Base-by-base conservation (phyloP, 2,329 filamentous ascomycete genomes). In the Parafenestella ontariensis region DNA sequence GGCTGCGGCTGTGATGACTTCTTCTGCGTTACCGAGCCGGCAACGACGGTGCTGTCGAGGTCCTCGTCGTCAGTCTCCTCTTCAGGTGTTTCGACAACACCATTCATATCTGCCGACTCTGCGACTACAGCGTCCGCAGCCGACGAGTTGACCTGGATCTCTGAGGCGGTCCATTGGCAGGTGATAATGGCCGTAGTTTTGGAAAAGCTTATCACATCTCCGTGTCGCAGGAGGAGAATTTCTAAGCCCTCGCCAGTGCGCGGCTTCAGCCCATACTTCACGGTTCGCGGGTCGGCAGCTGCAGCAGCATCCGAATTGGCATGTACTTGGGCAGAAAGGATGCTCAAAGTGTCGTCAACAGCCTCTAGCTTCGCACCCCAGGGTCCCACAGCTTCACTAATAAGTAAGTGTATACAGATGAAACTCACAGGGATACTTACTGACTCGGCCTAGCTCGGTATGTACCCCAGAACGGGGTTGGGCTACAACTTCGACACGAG, bases 121-220 rank as follows among this genome's bases (percentile, higher is more conserved):
- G 23, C 41, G 13, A 58, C 43, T 18, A 43, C 50, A n/a, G 21
- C 51, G 9, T 64, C 61, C 17, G 54, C 61, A n/a, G 63, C 64
- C 5, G 72, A 73, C 1, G 71, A 73, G 29, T 67, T 66, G 29
- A 75, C 72, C 49, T 73, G 70, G 13, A 73, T 56, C 46, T 73
- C 62, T 0, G 66, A 49, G 5, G 58, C 40, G 18, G 54, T 51
- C 59, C 62, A 69, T 3, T 28, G 43, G 34, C 68, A 65, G 7
- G 26, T 59, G 5, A 75, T 21, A 39, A 17, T 45, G 23, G 34
- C 31, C 9, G 23, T n/a, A 2, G 46, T n/a, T 4, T 24, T 51
- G 2, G 63, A 24, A 6, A 64, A 61, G n/a, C 26, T 50, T 15
- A 76, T 59, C 2, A 48, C 36, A 40, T 76, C 73, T 20, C 56